Conservation (phyloP, 108 stramenopile species). For the Cyclotella cryptica region DNA sequence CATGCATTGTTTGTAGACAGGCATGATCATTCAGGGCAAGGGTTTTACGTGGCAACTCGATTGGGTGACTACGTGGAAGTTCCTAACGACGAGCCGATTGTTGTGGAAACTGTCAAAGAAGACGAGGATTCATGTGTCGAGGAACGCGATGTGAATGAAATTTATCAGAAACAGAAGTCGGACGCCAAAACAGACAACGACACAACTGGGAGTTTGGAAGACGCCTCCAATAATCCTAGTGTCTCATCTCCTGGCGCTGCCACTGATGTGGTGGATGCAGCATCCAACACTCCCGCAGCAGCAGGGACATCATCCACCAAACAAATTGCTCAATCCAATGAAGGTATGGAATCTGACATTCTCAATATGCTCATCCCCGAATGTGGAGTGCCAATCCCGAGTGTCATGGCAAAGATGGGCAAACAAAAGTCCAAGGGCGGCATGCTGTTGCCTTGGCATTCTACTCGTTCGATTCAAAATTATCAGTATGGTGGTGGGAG, state of each 20-base stretch:
- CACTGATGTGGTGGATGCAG: neutral
- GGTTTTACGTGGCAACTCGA: slow-evolving; percentile 43
- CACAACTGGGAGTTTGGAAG: neutral
- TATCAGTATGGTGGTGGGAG: slow-evolving; percentile 34
- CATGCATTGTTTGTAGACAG: slow-evolving; percentile 34
- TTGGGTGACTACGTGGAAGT: slow-evolving; percentile 44
- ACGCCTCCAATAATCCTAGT: neutral
- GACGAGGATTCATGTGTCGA: slow-evolving; percentile 1
- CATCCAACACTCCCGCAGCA: slow-evolving; percentile 6
- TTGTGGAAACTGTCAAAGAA: neutral
- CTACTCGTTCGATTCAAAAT: slow-evolving; percentile 42
- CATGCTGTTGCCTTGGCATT: slow-evolving; percentile 51
- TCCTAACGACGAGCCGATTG: slow-evolving; percentile 13
- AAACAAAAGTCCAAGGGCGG: slow-evolving; percentile 24
- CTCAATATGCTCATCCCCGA: slow-evolving; percentile 36
- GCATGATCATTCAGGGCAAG: slow-evolving; percentile 41
- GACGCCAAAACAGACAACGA: neutral
- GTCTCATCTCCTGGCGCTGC: slow-evolving; percentile 2
- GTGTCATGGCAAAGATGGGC: slow-evolving; percentile 41
- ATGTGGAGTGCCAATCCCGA: slow-evolving; percentile 48
- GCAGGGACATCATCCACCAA: neutral
- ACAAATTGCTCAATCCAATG: slow-evolving; percentile 13
- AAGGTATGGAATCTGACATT: slow-evolving; percentile 30
- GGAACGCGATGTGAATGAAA: neutral
- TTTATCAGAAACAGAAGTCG: neutral